phyloP scores from a whole-genome alignment of 1,139 yeast genomes.

The Spencermartinsiella ligniputridi region DNA sequence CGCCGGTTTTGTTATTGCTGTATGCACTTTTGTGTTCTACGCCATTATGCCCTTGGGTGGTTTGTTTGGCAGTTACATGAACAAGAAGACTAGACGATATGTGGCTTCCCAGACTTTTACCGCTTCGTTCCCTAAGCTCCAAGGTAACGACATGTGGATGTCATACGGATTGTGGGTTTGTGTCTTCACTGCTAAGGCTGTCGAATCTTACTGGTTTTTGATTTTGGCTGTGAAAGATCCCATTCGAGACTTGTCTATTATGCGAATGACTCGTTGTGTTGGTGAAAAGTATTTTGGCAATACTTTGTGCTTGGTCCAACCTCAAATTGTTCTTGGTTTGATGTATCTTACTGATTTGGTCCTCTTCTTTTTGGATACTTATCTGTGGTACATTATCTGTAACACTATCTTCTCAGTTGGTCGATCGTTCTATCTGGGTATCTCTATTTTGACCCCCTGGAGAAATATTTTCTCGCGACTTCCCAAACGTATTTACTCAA shows the following conservation, averaged over 20 bases:
- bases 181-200: constrained; percentile 82
- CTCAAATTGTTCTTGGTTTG: constrained; percentile 81
- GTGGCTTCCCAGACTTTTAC: constrained; percentile 95
- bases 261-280: constrained; percentile 61
- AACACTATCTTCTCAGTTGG: constrained; percentile 95
- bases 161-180: constrained; percentile 86
- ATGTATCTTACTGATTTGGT: constrained; percentile 90
- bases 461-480: constrained; percentile 95
- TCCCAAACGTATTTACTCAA: constrained; percentile 97
- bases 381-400: constrained; percentile 95
- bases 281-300: constrained; percentile 91
- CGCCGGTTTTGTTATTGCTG: constrained; percentile 84
- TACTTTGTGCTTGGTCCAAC: constrained; percentile 74
- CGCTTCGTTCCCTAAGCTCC: constrained; percentile 76
- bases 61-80: constrained; percentile 84
- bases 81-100: constrained; percentile 81
- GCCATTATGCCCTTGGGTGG: constrained; percentile 97
- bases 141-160: constrained; percentile 94
- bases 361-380: constrained; percentile 96
- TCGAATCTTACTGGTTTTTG: constrained; percentile 92
- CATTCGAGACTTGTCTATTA: constrained; percentile 64
- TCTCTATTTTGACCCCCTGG: constrained; percentile 98
- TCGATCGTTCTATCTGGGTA: constrained; percentile 96
- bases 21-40: constrained; percentile 79
- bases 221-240: constrained; percentile 91